These are phyloP conservation scores for Typha latifolia DNA, from an alignment of 176 grass and related monocot genomes.

Conservation along the genomic window DNA sequence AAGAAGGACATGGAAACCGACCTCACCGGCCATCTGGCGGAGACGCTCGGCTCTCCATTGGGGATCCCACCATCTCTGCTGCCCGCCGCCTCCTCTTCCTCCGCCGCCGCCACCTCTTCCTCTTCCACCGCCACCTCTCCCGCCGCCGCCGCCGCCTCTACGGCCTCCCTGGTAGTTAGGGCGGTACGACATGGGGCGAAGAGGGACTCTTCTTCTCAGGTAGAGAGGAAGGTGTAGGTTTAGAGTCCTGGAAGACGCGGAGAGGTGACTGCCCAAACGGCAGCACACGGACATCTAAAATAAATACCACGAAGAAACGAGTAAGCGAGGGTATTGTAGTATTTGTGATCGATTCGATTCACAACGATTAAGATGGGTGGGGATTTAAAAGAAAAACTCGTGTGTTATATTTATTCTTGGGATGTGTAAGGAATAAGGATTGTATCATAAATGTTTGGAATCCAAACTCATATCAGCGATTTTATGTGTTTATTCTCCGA, in stretches of 20 bases:
- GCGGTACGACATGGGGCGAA: slow-evolving; percentile 49
- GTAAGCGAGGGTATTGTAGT: too few relatives aligned
- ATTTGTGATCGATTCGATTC: too few relatives aligned
- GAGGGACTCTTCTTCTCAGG: slow-evolving; percentile 2
- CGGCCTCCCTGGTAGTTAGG: slow-evolving; percentile 44
- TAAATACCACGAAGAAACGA: too few relatives aligned
- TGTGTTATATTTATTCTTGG: too few relatives aligned
- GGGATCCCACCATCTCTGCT: slow-evolving; percentile 4
- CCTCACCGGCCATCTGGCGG: slow-evolving; percentile 63
- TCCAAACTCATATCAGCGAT: too few relatives aligned
- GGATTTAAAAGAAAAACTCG: too few relatives aligned
- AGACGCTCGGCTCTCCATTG: slow-evolving; percentile 46
- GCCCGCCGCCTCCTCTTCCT: background rate
- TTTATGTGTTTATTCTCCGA: too few relatives aligned
- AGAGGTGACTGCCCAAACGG: background rate
- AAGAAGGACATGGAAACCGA: background rate
- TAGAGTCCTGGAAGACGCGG: background rate
- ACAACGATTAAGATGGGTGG: too few relatives aligned
- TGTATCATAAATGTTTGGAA: too few relatives aligned
- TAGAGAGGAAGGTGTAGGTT: background rate
- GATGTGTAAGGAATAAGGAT: too few relatives aligned
- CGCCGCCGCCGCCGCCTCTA: slow-evolving; percentile 32
- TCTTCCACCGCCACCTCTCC: slow-evolving; percentile 31
- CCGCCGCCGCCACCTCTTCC: slow-evolving; percentile 14
- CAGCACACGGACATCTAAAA: background rate